phyloP scores from a whole-genome alignment of 371 early-diverging fungal species.

The Rhizopus stolonifer region DNA sequence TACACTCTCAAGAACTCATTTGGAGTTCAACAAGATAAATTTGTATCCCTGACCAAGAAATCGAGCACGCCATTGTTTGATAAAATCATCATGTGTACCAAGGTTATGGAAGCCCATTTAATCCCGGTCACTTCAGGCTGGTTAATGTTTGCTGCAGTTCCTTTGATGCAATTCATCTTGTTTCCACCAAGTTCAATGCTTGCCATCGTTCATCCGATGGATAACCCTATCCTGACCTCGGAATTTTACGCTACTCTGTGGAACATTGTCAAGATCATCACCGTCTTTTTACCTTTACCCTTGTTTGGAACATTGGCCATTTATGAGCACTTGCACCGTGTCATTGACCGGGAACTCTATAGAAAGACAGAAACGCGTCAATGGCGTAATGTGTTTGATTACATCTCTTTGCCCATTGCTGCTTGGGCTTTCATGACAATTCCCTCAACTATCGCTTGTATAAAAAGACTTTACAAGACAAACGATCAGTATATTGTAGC shows the following conservation, averaged over 20 bases:
- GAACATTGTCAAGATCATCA: slow-evolving; percentile 48
- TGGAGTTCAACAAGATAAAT: slow-evolving; percentile 22
- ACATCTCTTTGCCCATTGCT: slow-evolving; percentile 52
- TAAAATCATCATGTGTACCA: slow-evolving; percentile 42
- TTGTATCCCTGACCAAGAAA: slow-evolving; percentile 32
- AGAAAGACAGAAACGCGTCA: slow-evolving; percentile 39
- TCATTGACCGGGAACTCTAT: slow-evolving; percentile 51
- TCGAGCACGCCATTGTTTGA: slow-evolving; percentile 32
- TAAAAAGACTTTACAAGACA: slow-evolving; percentile 47
- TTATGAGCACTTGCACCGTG: slow-evolving; percentile 49
- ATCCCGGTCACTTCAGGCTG: slow-evolving; percentile 59
- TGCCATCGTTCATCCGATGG: slow-evolving; percentile 38
- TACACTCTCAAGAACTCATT: slow-evolving; percentile 46
- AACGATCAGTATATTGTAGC: slow-evolving; percentile 56
- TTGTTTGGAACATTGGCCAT: slow-evolving; percentile 44
- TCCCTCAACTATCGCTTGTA: slow-evolving; percentile 52
- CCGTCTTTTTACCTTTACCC: slow-evolving; percentile 47
- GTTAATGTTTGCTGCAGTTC: slow-evolving; percentile 63
- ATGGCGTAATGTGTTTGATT: slow-evolving; percentile 51
- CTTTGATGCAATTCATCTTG: slow-evolving; percentile 52
- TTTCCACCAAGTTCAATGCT: slow-evolving; percentile 47
- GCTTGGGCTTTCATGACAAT: slow-evolving; percentile 63
- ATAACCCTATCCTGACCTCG: slow-evolving; percentile 51
- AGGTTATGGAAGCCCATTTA: slow-evolving; percentile 59
- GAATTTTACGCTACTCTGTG: slow-evolving; percentile 46